Evolutionary conservation across 2,329 filamentous ascomycete species (phyloP).

Genomic region (Ilyonectria sp.): DNA sequence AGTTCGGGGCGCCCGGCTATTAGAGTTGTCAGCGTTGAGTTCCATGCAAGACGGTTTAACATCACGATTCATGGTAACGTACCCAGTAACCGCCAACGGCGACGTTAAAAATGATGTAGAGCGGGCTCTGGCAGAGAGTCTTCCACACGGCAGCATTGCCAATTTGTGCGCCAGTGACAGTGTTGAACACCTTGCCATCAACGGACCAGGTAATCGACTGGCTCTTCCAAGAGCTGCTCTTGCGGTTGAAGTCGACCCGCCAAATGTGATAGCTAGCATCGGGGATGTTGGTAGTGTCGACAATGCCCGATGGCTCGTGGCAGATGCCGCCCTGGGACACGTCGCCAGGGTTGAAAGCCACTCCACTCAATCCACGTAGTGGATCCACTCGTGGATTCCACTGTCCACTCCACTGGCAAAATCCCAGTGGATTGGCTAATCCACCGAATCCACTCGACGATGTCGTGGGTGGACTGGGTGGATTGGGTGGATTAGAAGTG

Average conservation of each 20-base stretch:
- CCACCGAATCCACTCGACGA: no score
- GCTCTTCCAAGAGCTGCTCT: conserved; percentile 58
- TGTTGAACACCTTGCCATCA: conserved; percentile 61
- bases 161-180: conserved; percentile 61
- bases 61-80: conserved; percentile 47
- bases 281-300: conserved; percentile 53
- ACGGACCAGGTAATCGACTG: conserved; percentile 68
- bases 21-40: conserved; percentile 11
- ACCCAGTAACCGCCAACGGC: conserved; percentile 70
- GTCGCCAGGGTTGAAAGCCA: no score
- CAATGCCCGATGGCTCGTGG: conserved; percentile 64
- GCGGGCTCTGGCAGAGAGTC: conserved; percentile 63
- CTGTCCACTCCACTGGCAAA: not conserved
- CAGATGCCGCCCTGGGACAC: conserved; percentile 62
- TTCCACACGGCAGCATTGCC: conserved; percentile 64
- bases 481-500: not conserved
- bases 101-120: conserved; percentile 69
- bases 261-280: conserved; percentile 64
- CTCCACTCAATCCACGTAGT: no score
- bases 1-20: conserved; percentile 65
- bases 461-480: not conserved
- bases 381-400: not conserved
- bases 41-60: not conserved
- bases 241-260: conserved; percentile 66
- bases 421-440: not conserved